Conservation (phyloP, 2,329 filamentous ascomycete genomes). For the Aureobasidium pullulans region DNA sequence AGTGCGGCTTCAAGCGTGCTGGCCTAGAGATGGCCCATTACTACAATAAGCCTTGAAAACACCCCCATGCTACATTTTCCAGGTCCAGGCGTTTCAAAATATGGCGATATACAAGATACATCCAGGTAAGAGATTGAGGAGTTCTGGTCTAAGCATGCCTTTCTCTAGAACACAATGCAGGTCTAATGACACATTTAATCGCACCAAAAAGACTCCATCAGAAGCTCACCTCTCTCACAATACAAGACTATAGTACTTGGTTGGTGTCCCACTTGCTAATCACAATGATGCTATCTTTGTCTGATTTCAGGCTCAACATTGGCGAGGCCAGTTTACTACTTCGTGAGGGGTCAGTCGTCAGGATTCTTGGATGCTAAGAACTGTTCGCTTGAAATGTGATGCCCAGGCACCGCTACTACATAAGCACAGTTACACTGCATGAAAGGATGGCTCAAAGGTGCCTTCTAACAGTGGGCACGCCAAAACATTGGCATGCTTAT, state of each 20-base stretch:
- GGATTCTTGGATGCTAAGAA: neutral
- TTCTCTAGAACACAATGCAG: neutral
- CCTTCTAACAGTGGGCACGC: neutral
- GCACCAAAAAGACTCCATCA: too few species aligned
- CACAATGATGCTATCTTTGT: neutral
- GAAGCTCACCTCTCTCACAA: neutral
- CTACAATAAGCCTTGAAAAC: conserved; percentile 40
- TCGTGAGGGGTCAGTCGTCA: neutral
- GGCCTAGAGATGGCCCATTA: conserved; percentile 97
- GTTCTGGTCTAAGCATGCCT: neutral
- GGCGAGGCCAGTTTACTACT: neutral
- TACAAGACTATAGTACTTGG: neutral
- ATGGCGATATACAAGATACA: neutral
- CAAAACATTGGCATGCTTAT: neutral
- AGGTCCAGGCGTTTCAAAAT: neutral
- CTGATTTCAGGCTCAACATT: neutral
- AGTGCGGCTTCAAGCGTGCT: conserved; percentile 89
- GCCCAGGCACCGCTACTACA: neutral
- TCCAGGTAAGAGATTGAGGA: neutral
- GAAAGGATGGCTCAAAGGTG: neutral
- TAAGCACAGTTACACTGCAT: neutral
- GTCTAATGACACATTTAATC: neutral
- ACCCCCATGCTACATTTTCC: neutral
- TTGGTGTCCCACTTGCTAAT: neutral
- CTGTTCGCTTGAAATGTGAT: neutral